Evolutionary conservation across 331 rosid genomes (phyloP), one percentile per base, ranked within the genome.

Genomic region (Dryas integrifolia): DNA sequence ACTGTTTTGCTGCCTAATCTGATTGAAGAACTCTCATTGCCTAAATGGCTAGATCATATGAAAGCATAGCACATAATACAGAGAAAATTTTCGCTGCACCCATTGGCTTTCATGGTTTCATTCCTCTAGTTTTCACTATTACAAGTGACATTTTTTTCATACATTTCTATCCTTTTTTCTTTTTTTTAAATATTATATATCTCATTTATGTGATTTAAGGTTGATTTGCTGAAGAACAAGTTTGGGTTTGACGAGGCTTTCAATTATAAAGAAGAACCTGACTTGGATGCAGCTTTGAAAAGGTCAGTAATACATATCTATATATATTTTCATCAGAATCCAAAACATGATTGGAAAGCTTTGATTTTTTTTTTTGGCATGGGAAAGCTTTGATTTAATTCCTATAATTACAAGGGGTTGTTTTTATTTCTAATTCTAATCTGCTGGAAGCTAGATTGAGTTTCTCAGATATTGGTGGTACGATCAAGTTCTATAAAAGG

Each of bases 181-280:
- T 21, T 21, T 21, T 30, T 38, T 65, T 7, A 21, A 3, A 47
- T 46, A 11, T 47, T 44, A 30, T 66, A 11, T 24, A 11, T 26
- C 24, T 3, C 0, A 46, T 45, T 70, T 55, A 12, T 41, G 30
- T 39, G 60, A 73, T 5, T 52, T 16, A n/a, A 73, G 79, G 78
- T 79, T 45, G 83, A 79, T 62, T 38, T 73, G 40, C 44, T 79
- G 41, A 79, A 73, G 65, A 79, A 39, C 60, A 68, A 61, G 41
- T 55, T 79, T 3, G 83, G 83, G n/a, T 70, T 56, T 43, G 74
- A 70, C 44, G 16, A 57, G 1, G 74, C 74, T 24, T 70, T 70
- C 44, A 57, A 79, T 69, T 79, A 74, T 48, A 73, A 74, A 45
- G 83, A 79, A 67, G 83, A 73, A 58, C 26, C 61, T 35, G 60